Conservation (phyloP, 2,329 filamentous ascomycete species). For the Talaromyces verruculosus region DNA sequence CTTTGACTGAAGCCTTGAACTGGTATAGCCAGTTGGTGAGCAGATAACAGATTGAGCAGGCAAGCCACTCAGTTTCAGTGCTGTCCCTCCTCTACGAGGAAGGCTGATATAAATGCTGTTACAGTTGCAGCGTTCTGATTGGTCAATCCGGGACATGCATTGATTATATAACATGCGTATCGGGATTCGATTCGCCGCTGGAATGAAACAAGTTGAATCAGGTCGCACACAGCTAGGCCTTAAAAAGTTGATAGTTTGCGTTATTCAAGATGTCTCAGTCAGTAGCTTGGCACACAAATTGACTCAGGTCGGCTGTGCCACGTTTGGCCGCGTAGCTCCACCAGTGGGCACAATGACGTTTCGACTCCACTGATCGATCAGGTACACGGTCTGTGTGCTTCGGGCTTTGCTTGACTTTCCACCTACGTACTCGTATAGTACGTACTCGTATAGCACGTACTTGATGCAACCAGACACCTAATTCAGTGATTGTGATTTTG, state of each 20-base stretch:
- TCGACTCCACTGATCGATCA: neutral
- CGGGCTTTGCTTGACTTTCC: neutral
- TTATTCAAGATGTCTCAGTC: neutral
- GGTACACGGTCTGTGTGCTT: neutral
- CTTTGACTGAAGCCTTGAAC: neutral
- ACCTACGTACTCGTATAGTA: neutral
- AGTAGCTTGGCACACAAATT: neutral
- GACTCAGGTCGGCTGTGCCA: neutral
- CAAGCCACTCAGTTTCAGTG: neutral
- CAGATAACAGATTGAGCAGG: neutral
- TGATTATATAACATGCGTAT: neutral
- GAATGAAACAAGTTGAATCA: neutral
- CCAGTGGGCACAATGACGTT: neutral
- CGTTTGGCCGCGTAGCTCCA: constrained; percentile 1
- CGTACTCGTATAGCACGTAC: neutral
- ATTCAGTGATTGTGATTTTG: too few species aligned
- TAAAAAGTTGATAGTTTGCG: too few species aligned
- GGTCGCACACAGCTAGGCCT: neutral
- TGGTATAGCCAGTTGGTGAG: neutral
- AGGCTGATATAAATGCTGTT: neutral
- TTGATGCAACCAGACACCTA: neutral
- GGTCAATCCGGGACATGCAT: neutral
- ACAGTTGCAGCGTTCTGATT: neutral
- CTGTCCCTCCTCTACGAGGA: neutral
- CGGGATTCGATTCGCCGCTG: neutral